Base-by-base conservation (phyloP, 805 yeast species). In the Sungouiozyma ichnusensis region DNA sequence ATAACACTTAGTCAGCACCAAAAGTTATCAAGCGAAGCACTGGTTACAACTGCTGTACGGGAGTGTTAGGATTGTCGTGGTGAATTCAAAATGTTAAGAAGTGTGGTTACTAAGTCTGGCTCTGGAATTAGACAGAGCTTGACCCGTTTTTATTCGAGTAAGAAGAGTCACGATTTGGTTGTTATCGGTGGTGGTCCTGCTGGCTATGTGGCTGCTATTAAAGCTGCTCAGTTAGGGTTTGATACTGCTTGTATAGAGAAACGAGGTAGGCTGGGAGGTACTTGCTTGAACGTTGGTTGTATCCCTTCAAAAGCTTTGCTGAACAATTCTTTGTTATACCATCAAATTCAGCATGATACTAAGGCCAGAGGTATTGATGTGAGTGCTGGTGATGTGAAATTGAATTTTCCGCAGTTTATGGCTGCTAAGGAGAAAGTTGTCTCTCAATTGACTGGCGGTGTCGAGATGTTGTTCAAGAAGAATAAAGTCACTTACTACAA, bases 121-220 rank as follows among this genome's bases (percentile, higher is more conserved):
- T 7, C 29, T 24, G 11, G 9, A 11, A 24, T 24, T 24, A 24
- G 29, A 11, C 29, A 24, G 13, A 15, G 36, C n/a, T 5, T 32
- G 29, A 8, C 36, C 8, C 32, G 38, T 35, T n/a, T 18, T 13
- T 48, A 47, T 40, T 52, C 61, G 27, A 53, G 53, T 16, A 51
- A 50, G 38, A 54, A 69, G 55, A 80, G 81, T 60, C 92, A 85
- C 63, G 97, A 92, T 59, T 77, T 92, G 42, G 94, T 90, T 42
- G 85, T 92, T 55, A 83, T 92, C 60, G 99, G 99, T 54, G 97
- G 97, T 57, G 99, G 99, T 45, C 99, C 99, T 53, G 99, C 97
- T 66, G 99, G 99, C 48, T 92, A 92, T 65, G 92, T 92, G 55
- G 97, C 97, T 43, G 98, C 99, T 58, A 92, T 92, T 66, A 90